Evolutionary conservation across 1,284 basidiomycete species (phyloP).

Genomic region (Cryptococcus sp.): DNA sequence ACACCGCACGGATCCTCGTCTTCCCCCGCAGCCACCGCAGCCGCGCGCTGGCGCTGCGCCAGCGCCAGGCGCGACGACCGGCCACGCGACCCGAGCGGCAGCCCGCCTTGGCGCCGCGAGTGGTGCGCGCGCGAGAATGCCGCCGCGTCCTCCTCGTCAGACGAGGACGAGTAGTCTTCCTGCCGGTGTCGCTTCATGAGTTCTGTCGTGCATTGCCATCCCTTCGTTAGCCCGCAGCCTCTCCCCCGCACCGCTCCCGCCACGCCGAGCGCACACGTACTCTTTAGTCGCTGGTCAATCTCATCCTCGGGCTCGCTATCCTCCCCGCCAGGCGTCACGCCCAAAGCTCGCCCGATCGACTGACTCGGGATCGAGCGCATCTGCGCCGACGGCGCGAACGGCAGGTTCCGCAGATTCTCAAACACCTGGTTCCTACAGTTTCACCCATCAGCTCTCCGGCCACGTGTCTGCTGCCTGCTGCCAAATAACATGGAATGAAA

Average conservation of each 20-base stretch:
- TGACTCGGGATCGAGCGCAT: constrained; percentile 74
- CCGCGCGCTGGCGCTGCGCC: neutral
- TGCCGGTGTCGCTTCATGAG: constrained; percentile 20
- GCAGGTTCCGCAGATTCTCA: constrained; percentile 72
- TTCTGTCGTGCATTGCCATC: no score
- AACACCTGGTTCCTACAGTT: constrained; percentile 71
- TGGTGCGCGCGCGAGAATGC: constrained; percentile 21
- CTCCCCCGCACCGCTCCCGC: neutral
- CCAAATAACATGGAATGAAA: no score
- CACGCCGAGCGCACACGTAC: constrained; percentile 37
- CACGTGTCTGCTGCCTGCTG: no score
- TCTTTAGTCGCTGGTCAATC: constrained; percentile 44
- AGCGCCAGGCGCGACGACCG: neutral
- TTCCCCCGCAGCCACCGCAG: neutral
- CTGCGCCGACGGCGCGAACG: constrained; percentile 79
- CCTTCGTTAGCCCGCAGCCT: no score
- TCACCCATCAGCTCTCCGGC: no score
- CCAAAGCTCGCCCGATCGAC: constrained; percentile 38
- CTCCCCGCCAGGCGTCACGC: constrained; percentile 39
- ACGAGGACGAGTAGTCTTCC: constrained; percentile 4
- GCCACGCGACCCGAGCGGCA: neutral
- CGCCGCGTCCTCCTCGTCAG: constrained; percentile 20
- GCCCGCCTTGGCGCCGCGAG: constrained; percentile 20
- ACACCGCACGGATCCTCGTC: constrained; percentile 25
- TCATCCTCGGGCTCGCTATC: constrained; percentile 48